Percentiles rank a stretch among this genome's conserved stretches.
Evolutionary conservation across 192 early-diverging fungal species (phyloP).

Genomic region (Backusella australiensis): DNA sequence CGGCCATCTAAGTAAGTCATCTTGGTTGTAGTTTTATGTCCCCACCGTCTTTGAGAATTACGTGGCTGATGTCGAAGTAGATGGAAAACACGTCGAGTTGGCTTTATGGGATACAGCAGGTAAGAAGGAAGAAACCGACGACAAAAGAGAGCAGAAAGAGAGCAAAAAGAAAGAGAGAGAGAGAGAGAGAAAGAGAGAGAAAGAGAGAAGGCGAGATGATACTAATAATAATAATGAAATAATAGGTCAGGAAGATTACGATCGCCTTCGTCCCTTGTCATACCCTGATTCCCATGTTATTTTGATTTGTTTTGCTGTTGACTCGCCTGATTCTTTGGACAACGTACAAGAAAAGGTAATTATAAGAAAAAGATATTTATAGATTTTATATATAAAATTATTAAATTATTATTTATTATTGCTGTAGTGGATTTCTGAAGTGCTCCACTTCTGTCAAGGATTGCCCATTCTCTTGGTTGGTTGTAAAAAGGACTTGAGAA

Average conservation of each 20-base stretch:
- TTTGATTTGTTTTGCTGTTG: constrained; percentile 90
- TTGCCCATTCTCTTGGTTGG: constrained; percentile 85
- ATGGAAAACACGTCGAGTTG: constrained; percentile 84
- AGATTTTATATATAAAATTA: not conserved
- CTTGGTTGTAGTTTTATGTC: constrained; percentile 52
- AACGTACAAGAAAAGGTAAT: constrained; percentile 71
- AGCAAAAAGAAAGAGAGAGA: not conserved
- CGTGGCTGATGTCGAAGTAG: constrained; percentile 84
- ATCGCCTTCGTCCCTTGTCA: constrained; percentile 87
- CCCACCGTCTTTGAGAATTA: constrained; percentile 97
- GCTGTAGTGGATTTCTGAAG: constrained; percentile 85
- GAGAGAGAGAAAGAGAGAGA: not conserved
- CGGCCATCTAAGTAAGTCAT: constrained; percentile 71
- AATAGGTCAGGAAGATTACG: constrained; percentile 92
- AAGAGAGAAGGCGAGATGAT: not conserved
- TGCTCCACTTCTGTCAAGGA: constrained; percentile 80
- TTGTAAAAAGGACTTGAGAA: constrained; percentile 87
- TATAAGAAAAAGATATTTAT: not conserved
- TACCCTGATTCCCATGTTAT: constrained; percentile 94
- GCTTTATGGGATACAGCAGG: constrained; percentile 95
- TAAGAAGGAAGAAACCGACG: not conserved
- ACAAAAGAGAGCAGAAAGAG: not conserved
- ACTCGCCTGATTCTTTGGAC: constrained; percentile 77
- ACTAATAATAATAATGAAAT: not conserved
- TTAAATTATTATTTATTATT: not conserved